Evolutionary conservation across 495 filamentous ascomycete species (phyloP).

Genomic region (Podospora australis): DNA sequence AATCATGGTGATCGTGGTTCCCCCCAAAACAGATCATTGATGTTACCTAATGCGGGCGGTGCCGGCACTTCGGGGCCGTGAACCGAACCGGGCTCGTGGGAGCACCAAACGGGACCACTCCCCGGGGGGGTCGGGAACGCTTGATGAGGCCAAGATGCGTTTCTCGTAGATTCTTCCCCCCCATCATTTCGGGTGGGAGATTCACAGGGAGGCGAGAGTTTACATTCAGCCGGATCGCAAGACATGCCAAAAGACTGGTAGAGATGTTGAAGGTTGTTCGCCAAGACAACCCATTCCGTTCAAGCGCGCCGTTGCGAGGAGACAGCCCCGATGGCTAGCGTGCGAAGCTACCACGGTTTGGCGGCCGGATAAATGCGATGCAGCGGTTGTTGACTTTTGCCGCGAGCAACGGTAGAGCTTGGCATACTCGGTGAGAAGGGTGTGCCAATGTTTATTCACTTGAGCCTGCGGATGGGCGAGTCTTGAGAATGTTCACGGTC

Average conservation of each 20-base stretch:
- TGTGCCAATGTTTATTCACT: too few relatives aligned
- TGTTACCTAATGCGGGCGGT: neutral
- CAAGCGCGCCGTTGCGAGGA: neutral
- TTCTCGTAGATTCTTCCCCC: neutral
- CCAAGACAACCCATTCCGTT: neutral
- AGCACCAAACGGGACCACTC: too few relatives aligned
- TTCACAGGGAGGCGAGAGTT: too few relatives aligned
- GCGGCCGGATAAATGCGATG: conserved; percentile 5
- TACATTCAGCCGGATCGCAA: neutral
- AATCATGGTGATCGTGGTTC: too few relatives aligned
- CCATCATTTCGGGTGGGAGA: neutral
- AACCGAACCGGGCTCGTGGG: conserved; percentile 4
- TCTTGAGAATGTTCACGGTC: too few relatives aligned
- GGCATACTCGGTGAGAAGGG: neutral
- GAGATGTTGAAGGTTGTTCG: neutral
- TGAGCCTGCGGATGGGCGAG: too few relatives aligned
- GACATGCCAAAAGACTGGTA: neutral
- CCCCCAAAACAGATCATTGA: neutral
- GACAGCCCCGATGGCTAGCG: neutral
- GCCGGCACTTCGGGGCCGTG: conserved; percentile 2
- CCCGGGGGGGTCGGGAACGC: too few relatives aligned
- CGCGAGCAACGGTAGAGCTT: neutral
- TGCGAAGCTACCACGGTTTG: neutral
- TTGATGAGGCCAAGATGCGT: neutral
- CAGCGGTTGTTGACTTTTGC: conserved; percentile 4